Evolutionary conservation across 2,329 filamentous ascomycete species (phyloP).

Genomic region (Trichophyton verrucosum): DNA sequence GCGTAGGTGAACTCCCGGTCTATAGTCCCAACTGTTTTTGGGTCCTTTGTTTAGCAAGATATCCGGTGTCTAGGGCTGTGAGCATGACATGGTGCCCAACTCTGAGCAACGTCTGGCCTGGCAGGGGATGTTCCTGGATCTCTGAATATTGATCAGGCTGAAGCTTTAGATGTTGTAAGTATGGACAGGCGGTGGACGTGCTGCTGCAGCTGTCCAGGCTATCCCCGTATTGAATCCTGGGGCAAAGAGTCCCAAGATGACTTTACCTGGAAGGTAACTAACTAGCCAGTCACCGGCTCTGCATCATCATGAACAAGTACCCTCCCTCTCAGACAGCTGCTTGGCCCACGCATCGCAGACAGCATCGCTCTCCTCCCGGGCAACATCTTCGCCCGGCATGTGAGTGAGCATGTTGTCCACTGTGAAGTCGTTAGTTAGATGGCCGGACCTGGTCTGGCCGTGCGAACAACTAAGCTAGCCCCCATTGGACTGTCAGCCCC

Average conservation of each 20-base stretch:
- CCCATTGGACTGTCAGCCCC: no score
- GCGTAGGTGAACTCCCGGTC: slow-evolving; percentile 34
- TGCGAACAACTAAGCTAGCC: no score
- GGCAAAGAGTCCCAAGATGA: slow-evolving; percentile 13
- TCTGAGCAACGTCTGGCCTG: slow-evolving; percentile 8
- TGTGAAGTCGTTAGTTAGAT: no score
- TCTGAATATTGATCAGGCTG: slow-evolving; percentile 18
- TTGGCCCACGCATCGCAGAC: background rate
- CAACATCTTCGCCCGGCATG: background rate
- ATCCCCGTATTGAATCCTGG: slow-evolving; percentile 30
- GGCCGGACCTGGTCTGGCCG: no score
- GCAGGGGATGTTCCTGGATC: slow-evolving; percentile 15
- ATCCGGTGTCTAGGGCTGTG: slow-evolving; percentile 19
- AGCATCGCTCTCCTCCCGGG: background rate
- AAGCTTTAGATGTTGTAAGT: slow-evolving; percentile 26
- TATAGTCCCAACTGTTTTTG: slow-evolving; percentile 27
- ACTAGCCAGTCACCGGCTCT: slow-evolving; percentile 23
- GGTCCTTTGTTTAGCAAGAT: slow-evolving; percentile 29
- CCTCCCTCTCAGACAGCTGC: background rate
- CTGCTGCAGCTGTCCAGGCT: slow-evolving; percentile 28
- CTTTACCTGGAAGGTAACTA: slow-evolving; percentile 19
- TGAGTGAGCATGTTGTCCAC: background rate
- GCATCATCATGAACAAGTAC: slow-evolving; percentile 32
- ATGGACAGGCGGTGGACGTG: slow-evolving; percentile 31
- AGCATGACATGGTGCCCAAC: slow-evolving; percentile 17